A percentile compares a stretch with the other conserved stretches of the same genome.
phyloP scores from a whole-genome alignment of 2,329 filamentous ascomycete species.

The Mollisia scopiformis region DNA sequence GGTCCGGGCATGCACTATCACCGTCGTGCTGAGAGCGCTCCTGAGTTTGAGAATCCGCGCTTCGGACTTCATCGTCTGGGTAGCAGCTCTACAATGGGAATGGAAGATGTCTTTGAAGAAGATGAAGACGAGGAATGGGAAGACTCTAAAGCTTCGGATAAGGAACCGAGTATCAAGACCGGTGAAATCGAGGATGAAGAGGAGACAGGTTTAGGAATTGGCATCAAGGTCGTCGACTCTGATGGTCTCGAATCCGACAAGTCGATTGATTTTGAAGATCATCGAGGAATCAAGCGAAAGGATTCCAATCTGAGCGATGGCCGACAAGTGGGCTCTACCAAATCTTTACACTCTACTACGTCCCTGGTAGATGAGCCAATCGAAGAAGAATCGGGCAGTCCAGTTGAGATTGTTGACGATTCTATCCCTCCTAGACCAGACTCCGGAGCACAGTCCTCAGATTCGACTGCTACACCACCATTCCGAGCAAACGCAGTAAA shows the following conservation, averaged over 20 bases:
- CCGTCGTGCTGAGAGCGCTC: conserved; percentile 77
- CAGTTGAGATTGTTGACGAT: conserved; percentile 43
- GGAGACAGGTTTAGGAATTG: conserved; percentile 41
- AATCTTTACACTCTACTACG: conserved; percentile 51
- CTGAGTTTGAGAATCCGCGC: conserved; percentile 74
- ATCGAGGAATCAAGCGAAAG: conserved; percentile 43
- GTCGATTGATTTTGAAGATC: conserved; percentile 45
- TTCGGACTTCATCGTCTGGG: conserved; percentile 62
- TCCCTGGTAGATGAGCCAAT: conserved; percentile 57
- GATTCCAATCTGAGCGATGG: conserved; percentile 48
- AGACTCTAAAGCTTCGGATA: conserved; percentile 37
- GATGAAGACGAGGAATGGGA: conserved; percentile 64
- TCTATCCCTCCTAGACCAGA: conserved; percentile 39
- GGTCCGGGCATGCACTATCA: conserved; percentile 77
- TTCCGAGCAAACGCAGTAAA: conserved; percentile 33
- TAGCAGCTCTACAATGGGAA: conserved; percentile 77
- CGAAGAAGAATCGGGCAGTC: conserved; percentile 47
- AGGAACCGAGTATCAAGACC: conserved; percentile 36
- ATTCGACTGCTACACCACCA: conserved; percentile 35
- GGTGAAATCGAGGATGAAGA: conserved; percentile 43
- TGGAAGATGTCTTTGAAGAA: conserved; percentile 88
- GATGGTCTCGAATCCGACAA: conserved; percentile 42
- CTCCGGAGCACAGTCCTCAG: conserved; percentile 39
- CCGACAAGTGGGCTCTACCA: conserved; percentile 41
- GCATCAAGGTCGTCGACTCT: conserved; percentile 49